These are phyloP conservation scores for Zasmidium citrigriseum DNA, from an alignment of 2,329 filamentous ascomycete genomes.

Conservation along the genomic window DNA sequence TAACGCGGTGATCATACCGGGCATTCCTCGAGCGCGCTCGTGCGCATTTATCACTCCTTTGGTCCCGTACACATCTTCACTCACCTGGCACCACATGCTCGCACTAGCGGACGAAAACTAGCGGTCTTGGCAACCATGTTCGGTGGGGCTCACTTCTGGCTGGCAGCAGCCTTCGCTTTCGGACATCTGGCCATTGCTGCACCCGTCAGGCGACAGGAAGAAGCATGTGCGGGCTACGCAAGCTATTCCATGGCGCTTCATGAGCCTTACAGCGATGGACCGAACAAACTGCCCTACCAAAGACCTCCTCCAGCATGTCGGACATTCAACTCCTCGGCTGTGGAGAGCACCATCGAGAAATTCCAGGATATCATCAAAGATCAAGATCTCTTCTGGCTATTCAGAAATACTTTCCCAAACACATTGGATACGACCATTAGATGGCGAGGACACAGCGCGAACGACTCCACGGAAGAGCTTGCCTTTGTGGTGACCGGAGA, in stretches of 20 bases:
- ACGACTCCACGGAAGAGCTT: conserved; percentile 56
- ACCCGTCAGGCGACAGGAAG: background rate
- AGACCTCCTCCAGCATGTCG: conserved; percentile 46
- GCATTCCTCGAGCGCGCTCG: no score
- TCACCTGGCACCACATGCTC: no score
- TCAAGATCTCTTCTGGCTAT: conserved; percentile 67
- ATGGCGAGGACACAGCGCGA: conserved; percentile 61
- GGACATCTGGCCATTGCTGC: background rate
- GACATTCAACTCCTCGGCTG: conserved; percentile 47
- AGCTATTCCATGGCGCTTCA: conserved; percentile 44
- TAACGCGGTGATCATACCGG: no score
- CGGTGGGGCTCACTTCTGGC: background rate
- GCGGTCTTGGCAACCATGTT: no score
- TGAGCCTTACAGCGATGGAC: conserved; percentile 45
- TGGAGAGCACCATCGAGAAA: conserved; percentile 42
- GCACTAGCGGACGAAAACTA: no score
- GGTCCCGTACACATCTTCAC: no score
- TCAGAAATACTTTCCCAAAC: conserved; percentile 73
- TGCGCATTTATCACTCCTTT: no score
- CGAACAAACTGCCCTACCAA: conserved; percentile 48
- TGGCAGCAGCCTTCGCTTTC: background rate
- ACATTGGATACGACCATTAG: conserved; percentile 72
- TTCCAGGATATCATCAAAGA: conserved; percentile 42
- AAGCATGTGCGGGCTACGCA: conserved; percentile 43
- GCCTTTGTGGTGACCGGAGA: conserved; percentile 61